These are phyloP conservation scores for Trichoderma breve DNA, from an alignment of 2,329 filamentous ascomycete species.

Conservation along the genomic window DNA sequence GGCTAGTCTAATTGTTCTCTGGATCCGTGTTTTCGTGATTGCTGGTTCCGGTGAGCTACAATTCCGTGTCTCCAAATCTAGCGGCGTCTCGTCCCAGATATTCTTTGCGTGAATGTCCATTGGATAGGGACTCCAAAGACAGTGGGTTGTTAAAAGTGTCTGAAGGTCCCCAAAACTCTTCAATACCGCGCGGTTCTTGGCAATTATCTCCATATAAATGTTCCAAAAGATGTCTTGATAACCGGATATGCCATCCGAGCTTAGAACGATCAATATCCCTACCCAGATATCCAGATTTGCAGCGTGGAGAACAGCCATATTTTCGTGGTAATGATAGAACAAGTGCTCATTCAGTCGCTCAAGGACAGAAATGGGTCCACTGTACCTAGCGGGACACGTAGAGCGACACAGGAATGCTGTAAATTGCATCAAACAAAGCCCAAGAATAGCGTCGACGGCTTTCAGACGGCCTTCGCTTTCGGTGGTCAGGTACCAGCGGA, in stretches of 20 bases:
- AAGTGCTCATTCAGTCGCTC: neutral
- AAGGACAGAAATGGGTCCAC: neutral
- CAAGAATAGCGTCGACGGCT: neutral
- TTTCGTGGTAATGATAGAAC: neutral
- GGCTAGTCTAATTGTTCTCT: neutral
- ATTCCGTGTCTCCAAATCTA: neutral
- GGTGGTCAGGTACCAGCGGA: neutral
- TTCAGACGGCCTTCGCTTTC: neutral
- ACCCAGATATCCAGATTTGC: neutral
- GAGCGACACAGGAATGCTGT: neutral
- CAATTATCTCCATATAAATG: neutral
- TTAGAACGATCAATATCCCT: neutral
- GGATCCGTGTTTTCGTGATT: neutral
- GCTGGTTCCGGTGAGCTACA: neutral
- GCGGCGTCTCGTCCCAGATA: neutral
- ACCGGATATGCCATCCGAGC: neutral
- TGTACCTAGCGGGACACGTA: neutral
- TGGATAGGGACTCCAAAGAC: neutral
- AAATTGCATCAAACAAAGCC: neutral
- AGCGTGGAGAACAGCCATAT: neutral
- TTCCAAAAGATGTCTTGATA: neutral
- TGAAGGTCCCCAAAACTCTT: neutral
- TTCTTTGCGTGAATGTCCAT: neutral
- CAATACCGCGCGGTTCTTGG: neutral
- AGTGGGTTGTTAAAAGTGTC: neutral